These are phyloP conservation scores for Alternaria sp. DNA, from an alignment of 2,329 filamentous ascomycete genomes.

Conservation along the genomic window DNA sequence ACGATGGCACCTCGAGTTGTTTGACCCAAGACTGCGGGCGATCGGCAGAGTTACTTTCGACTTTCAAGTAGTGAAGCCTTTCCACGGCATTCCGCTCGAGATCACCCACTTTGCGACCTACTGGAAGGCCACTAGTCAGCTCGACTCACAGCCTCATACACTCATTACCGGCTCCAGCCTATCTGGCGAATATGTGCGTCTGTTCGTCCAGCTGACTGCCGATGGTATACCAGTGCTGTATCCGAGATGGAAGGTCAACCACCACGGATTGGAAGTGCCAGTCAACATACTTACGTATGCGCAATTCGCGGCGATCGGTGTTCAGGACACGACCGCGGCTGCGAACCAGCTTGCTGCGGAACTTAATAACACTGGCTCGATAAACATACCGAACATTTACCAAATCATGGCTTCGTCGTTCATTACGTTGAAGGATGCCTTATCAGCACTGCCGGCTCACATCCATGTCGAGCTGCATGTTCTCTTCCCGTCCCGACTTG, in stretches of 20 bases:
- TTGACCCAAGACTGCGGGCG: conserved; percentile 87
- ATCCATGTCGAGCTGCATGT: conserved; percentile 94
- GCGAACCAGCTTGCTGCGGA: conserved; percentile 33
- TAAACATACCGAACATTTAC: conserved; percentile 68
- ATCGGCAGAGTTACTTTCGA: conserved; percentile 96
- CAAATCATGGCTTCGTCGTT: conserved; percentile 77
- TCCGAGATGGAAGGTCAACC: conserved; percentile 81
- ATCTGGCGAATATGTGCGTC: conserved; percentile 90
- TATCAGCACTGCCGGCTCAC: conserved; percentile 76
- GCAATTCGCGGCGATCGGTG: conserved; percentile 68
- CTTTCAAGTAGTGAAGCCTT: conserved; percentile 96
- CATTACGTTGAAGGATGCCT: conserved; percentile 78
- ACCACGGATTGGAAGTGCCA: conserved; percentile 81
- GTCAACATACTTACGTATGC: conserved; percentile 79
- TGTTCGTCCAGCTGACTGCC: conserved; percentile 91
- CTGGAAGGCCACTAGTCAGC: conserved; percentile 97
- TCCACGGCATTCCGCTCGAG: conserved; percentile 88
- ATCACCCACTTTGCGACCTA: conserved; percentile 99
- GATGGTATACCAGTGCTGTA: conserved; percentile 89
- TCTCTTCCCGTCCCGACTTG: conserved; percentile 79
- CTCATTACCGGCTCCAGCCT: conserved; percentile 95
- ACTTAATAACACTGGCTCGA: conserved; percentile 36
- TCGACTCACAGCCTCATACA: conserved; percentile 84
- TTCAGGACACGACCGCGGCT: conserved; percentile 39
- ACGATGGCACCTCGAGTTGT: conserved; percentile 85